phyloP scores from a whole-genome alignment of 352 stramenopile genomes.

The Phytophthora multivora region DNA sequence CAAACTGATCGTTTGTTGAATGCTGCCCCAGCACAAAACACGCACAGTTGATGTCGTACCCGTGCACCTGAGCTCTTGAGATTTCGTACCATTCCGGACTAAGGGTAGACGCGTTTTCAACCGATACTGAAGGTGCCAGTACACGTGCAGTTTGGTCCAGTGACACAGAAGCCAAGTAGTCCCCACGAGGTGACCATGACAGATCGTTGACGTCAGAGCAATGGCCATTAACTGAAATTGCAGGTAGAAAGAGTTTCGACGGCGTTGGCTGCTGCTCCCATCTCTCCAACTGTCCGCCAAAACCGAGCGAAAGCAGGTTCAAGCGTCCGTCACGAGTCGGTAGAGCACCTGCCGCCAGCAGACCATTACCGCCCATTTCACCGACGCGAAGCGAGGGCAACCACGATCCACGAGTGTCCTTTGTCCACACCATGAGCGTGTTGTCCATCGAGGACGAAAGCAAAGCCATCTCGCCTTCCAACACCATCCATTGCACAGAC shows the following conservation, averaged over 20 bases:
- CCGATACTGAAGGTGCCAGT: conserved; percentile 31
- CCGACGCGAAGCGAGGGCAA: conserved; percentile 56
- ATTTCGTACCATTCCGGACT: conserved; percentile 59
- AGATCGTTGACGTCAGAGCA: conserved; percentile 62
- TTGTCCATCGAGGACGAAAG: conserved; percentile 84
- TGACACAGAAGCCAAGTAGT: conserved; percentile 78
- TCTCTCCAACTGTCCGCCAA: conserved; percentile 66
- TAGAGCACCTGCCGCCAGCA: conserved; percentile 52
- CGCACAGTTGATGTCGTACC: conserved; percentile 82
- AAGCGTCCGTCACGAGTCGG: conserved; percentile 29
- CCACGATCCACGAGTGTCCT: conserved; percentile 39
- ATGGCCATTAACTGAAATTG: conserved; percentile 62
- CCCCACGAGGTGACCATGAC: conserved; percentile 61
- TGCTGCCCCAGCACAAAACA: conserved; percentile 43
- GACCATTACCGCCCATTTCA: conserved; percentile 57
- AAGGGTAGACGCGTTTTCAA: background rate
- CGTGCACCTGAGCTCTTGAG: conserved; percentile 78
- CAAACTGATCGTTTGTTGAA: conserved; percentile 51
- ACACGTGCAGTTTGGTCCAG: conserved; percentile 76
- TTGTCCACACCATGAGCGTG: conserved; percentile 67
- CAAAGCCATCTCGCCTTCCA: conserved; percentile 33
- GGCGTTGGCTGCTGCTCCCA: conserved; percentile 61
- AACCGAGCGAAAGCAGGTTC: conserved; percentile 68
- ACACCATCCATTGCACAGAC: conserved; percentile 57
- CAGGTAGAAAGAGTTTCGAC: conserved; percentile 57